Evolutionary conservation across 2,329 filamentous ascomycete genomes (phyloP).

Genomic region (Myriosclerotinia curreyana): DNA sequence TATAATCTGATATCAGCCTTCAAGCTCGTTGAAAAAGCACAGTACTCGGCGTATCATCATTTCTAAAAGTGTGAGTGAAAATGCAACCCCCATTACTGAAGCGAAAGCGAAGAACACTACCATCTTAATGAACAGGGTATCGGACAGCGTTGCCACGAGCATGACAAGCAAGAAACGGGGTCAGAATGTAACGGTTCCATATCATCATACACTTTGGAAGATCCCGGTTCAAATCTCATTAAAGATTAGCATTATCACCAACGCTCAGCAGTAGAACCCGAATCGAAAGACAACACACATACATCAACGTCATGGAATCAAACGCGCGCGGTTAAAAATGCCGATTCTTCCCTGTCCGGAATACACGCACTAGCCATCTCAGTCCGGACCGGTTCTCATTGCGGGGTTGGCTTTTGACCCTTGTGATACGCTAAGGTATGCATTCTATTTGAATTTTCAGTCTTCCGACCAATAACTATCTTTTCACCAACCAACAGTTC

Average conservation of each 20-base stretch:
- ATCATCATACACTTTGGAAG: conserved; percentile 1
- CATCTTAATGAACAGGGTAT: conserved; percentile 5
- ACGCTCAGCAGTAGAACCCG: conserved; percentile 1
- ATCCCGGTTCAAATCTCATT: conserved; percentile 1
- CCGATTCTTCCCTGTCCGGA: background rate
- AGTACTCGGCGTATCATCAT: conserved; percentile 11
- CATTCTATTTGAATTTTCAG: background rate
- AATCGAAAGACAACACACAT: conserved; percentile 16
- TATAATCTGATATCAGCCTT: conserved; percentile 10
- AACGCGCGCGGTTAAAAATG: conserved; percentile 15
- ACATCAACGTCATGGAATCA: background rate
- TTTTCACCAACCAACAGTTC: background rate
- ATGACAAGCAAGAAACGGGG: conserved; percentile 9
- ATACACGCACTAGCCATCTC: conserved; percentile 4
- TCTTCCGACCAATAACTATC: conserved; percentile 5
- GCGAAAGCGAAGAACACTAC: background rate
- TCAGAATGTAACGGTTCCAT: conserved; percentile 14
- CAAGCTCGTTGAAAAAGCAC: conserved; percentile 18
- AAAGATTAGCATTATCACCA: conserved; percentile 1
- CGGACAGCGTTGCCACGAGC: conserved; percentile 20
- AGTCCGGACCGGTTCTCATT: conserved; percentile 4
- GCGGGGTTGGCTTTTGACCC: background rate
- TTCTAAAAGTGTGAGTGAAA: conserved; percentile 6
- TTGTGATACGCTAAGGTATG: conserved; percentile 10
- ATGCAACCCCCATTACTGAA: conserved; percentile 6